A percentile compares a stretch with the other conserved stretches of the same genome.
Conservation (phyloP, 1,139 yeast species). For the Pichia sp. region DNA sequence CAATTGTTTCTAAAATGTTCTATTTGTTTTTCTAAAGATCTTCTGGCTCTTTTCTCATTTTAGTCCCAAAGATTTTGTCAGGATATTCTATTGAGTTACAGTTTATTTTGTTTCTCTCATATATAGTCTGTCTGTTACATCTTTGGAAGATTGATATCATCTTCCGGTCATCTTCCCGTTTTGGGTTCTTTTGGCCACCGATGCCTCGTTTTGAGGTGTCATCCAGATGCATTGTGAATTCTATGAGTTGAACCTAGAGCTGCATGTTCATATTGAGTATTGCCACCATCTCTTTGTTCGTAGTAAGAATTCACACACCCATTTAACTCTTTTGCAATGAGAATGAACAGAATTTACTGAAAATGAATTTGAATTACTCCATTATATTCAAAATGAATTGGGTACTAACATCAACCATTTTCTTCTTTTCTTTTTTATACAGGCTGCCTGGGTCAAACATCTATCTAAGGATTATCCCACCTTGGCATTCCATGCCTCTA, state of each 20-base stretch:
- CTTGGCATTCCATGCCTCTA: slow-evolving; percentile 95
- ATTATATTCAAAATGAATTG: neutral
- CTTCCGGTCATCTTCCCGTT: slow-evolving; percentile 48
- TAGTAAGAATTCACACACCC: slow-evolving; percentile 71
- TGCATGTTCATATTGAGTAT: slow-evolving; percentile 22
- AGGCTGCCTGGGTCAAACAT: slow-evolving; percentile 99
- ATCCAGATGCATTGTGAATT: slow-evolving; percentile 21
- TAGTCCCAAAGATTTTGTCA: slow-evolving; percentile 64
- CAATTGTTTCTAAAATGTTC: neutral
- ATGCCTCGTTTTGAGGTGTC: slow-evolving; percentile 29
- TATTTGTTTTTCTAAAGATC: neutral
- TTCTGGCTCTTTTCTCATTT: neutral
- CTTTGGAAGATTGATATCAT: slow-evolving; percentile 80
- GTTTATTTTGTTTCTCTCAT: slow-evolving; percentile 13
- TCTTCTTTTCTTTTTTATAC: slow-evolving; percentile 17
- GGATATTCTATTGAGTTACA: slow-evolving; percentile 37
- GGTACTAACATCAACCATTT: slow-evolving; percentile 42
- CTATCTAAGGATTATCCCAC: slow-evolving; percentile 91
- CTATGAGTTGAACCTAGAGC: slow-evolving; percentile 20
- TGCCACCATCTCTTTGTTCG: slow-evolving; percentile 52
- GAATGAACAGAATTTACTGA: neutral
- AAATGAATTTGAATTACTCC: neutral
- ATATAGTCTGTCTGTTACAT: slow-evolving; percentile 80
- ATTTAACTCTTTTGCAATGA: neutral
- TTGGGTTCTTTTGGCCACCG: slow-evolving; percentile 25